These are phyloP conservation scores for Bassia scoparia DNA, from an alignment of 148 eudicot genomes.

Conservation along the genomic window DNA sequence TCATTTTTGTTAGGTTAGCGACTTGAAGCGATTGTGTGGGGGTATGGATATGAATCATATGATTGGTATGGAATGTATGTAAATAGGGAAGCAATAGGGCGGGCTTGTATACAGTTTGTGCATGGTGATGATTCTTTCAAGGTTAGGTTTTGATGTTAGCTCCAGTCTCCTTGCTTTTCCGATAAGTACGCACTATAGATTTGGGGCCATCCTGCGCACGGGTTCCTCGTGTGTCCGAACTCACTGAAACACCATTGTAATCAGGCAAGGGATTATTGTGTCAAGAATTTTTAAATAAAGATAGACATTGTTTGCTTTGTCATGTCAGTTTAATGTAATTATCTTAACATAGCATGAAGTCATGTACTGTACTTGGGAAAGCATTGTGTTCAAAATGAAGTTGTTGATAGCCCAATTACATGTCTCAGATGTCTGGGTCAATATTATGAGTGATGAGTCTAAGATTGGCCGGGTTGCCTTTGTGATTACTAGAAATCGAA, in stretches of 20 bases:
- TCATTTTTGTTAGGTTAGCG: constrained; percentile 66
- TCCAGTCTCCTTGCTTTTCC: background rate
- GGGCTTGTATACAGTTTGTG: constrained; percentile 24
- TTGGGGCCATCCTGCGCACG: constrained; percentile 17
- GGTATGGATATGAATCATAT: background rate
- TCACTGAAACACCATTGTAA: background rate
- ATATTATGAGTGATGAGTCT: too few species aligned
- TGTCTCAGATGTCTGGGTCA: too few species aligned
- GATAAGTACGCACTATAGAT: background rate
- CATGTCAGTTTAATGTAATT: too few species aligned
- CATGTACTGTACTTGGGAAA: too few species aligned
- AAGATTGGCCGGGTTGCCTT: too few species aligned
- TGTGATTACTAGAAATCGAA: too few species aligned
- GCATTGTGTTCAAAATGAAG: too few species aligned
- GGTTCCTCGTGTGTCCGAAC: background rate
- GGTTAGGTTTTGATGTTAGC: constrained; percentile 21
- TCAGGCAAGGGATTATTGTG: background rate
- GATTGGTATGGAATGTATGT: constrained; percentile 20
- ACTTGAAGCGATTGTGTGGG: background rate
- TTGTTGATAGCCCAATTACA: too few species aligned
- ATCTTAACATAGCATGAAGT: too few species aligned
- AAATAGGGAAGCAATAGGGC: constrained; percentile 19
- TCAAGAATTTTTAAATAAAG: constrained; percentile 1
- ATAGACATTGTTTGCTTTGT: background rate
- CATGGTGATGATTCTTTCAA: constrained; percentile 24